phyloP scores from a whole-genome alignment of 192 early-diverging fungal species.

The Gryganskiella cystojenkinii region DNA sequence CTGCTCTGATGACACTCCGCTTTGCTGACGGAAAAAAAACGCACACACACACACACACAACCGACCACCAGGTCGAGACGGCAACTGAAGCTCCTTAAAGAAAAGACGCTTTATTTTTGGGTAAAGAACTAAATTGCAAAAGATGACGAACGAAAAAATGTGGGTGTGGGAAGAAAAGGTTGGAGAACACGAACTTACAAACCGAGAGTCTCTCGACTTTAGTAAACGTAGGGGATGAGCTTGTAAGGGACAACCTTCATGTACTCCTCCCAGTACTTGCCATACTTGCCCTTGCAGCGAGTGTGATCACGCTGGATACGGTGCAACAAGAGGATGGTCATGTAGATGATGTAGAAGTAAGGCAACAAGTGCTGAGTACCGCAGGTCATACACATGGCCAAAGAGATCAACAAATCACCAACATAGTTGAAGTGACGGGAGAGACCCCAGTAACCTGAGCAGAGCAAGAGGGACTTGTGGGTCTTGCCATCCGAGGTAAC shows the following conservation, averaged over 20 bases:
- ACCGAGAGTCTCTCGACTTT: no score
- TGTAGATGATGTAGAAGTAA: conserved; percentile 87
- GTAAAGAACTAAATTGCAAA: no score
- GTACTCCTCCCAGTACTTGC: conserved; percentile 85
- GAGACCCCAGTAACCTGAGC: conserved; percentile 85
- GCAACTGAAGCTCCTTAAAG: no score
- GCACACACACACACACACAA: no score
- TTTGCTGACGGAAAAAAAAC: no score
- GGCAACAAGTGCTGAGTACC: conserved; percentile 72
- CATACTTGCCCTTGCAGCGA: conserved; percentile 82
- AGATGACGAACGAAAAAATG: no score
- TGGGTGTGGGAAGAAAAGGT: no score
- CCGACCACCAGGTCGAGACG: no score
- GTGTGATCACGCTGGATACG: conserved; percentile 78
- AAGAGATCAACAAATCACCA: conserved; percentile 77
- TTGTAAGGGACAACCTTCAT: conserved; percentile 65
- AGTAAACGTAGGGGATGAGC: conserved; percentile 62
- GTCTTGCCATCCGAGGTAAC: conserved; percentile 77
- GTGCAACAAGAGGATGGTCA: conserved; percentile 76
- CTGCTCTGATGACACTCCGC: no score
- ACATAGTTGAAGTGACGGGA: conserved; percentile 90
- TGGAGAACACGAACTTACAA: no score
- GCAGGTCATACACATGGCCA: conserved; percentile 81
- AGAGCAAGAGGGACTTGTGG: conserved; percentile 72
- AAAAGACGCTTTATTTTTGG: no score